Evolutionary conservation across 495 filamentous ascomycete genomes (phyloP).

Genomic region (Penicillium antarcticum): DNA sequence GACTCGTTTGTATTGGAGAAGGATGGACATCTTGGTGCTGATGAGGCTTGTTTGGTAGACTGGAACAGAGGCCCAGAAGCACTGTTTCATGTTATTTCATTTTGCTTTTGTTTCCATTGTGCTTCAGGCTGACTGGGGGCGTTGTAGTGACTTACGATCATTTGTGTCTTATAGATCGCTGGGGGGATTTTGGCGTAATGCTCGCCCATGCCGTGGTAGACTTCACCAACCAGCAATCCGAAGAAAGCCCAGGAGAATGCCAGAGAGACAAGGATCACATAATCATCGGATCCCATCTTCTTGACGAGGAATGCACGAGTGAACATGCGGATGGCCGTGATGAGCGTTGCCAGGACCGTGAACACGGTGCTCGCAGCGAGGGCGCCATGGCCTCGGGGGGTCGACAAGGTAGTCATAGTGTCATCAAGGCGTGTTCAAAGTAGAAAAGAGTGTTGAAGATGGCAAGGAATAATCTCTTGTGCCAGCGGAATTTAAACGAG

Average conservation of each 20-base stretch:
- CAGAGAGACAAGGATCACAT: constrained; percentile 22
- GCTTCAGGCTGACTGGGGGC: too few species aligned
- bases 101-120: not conserved
- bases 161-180: constrained; percentile 21
- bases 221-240: constrained; percentile 32
- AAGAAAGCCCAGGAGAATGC: constrained; percentile 37
- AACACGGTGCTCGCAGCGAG: constrained; percentile 30
- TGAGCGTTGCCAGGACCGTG: constrained; percentile 26
- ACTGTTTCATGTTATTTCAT: constrained; percentile 11
- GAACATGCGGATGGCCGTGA: constrained; percentile 36
- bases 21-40: constrained; percentile 35
- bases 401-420: constrained; percentile 30
- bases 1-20: constrained; percentile 37
- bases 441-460: not conserved
- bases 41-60: constrained; percentile 34
- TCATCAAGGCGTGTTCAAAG: constrained; percentile 6
- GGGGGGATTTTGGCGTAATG: constrained; percentile 23
- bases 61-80: constrained; percentile 36
- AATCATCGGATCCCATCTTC: constrained; percentile 57
- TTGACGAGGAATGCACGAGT: constrained; percentile 55
- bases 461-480: too few species aligned
- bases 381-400: constrained; percentile 28
- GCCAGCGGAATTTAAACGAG: too few species aligned
- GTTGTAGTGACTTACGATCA: constrained; percentile 25
- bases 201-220: constrained; percentile 37